phyloP scores from a whole-genome alignment of 345 rosid genomes.

The Aethionema arabicum region DNA sequence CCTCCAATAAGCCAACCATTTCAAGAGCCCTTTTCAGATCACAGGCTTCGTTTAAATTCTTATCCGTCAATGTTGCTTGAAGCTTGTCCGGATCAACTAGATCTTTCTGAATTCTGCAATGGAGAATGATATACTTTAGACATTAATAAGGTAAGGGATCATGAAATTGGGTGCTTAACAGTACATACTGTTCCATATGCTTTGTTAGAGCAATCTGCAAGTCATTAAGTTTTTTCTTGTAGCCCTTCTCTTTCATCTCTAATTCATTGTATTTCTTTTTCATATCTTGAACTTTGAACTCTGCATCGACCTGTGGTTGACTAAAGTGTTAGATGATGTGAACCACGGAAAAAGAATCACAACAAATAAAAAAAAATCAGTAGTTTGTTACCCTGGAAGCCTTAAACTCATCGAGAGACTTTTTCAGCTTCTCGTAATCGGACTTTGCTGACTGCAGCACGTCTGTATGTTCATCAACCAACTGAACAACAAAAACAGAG shows the following conservation, averaged over 20 bases:
- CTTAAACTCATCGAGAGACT: constrained; percentile 72
- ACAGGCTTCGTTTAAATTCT: constrained; percentile 52
- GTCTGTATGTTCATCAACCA: constrained; percentile 76
- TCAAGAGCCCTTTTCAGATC: constrained; percentile 75
- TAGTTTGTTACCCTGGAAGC: constrained; percentile 69
- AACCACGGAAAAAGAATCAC: constrained; percentile 14
- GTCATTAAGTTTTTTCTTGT: constrained; percentile 76
- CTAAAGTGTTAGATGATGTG: constrained; percentile 19
- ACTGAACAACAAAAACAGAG: constrained; percentile 40
- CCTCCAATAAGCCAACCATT: constrained; percentile 74
- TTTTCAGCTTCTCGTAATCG: constrained; percentile 68
- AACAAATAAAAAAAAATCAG: constrained; percentile 24
- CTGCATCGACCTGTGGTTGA: constrained; percentile 78
- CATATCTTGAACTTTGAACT: constrained; percentile 75
- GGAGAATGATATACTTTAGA: constrained; percentile 30
- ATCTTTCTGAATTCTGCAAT: constrained; percentile 85
- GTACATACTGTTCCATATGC: constrained; percentile 90
- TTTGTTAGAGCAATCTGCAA: constrained; percentile 60
- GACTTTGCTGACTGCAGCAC: constrained; percentile 62
- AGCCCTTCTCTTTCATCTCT: constrained; percentile 77
- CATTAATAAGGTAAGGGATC: constrained; percentile 21
- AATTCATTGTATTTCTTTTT: constrained; percentile 67
- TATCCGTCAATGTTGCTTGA: constrained; percentile 67
- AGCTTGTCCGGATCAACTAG: constrained; percentile 88
- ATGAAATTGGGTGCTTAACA: constrained; percentile 16